phyloP scores from a whole-genome alignment of 495 filamentous ascomycete genomes.

The Alectoria sarmentosa region DNA sequence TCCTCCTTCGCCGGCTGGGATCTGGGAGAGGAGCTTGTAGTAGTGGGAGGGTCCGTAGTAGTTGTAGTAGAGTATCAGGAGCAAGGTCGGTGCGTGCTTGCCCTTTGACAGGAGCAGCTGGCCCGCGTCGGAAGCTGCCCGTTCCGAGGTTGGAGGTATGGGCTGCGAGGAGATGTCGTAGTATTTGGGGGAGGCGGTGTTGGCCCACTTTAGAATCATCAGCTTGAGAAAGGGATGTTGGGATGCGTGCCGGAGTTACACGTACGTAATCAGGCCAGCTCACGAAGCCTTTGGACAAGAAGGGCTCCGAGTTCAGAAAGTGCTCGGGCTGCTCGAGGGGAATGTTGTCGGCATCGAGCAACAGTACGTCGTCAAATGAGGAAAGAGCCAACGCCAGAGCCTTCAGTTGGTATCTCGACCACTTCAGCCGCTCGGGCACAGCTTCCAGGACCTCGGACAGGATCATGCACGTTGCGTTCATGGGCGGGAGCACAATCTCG shows the following conservation, averaged over 20 bases:
- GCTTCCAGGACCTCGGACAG: conserved; percentile 39
- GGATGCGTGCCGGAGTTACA: not conserved
- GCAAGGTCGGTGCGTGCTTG: conserved; percentile 43
- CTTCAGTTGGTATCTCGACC: conserved; percentile 52
- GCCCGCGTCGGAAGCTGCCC: conserved; percentile 49
- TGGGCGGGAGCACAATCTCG: conserved; percentile 40
- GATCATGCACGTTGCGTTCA: conserved; percentile 48
- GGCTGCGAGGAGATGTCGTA: conserved; percentile 46
- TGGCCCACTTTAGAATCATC: conserved; percentile 34
- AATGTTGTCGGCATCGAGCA: conserved; percentile 55
- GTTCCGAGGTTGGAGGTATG: conserved; percentile 34
- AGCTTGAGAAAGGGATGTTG: not conserved
- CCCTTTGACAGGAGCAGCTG: conserved; percentile 51
- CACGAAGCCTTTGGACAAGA: conserved; percentile 45
- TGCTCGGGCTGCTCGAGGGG: conserved; percentile 46
- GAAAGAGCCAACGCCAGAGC: conserved; percentile 54
- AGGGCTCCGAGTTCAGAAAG: conserved; percentile 46
- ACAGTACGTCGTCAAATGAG: conserved; percentile 52
- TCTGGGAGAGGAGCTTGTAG: conserved; percentile 51
- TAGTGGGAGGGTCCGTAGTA: conserved; percentile 52
- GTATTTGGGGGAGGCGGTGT: conserved; percentile 45
- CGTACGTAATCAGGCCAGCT: conserved; percentile 53
- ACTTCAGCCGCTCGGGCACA: conserved; percentile 27
- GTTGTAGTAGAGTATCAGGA: conserved; percentile 59
- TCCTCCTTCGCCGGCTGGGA: conserved; percentile 47